Evolutionary conservation across 306 rosid species (phyloP), one percentile per base, ranked within the genome.

Genomic region (Begonia peltatifolia): DNA sequence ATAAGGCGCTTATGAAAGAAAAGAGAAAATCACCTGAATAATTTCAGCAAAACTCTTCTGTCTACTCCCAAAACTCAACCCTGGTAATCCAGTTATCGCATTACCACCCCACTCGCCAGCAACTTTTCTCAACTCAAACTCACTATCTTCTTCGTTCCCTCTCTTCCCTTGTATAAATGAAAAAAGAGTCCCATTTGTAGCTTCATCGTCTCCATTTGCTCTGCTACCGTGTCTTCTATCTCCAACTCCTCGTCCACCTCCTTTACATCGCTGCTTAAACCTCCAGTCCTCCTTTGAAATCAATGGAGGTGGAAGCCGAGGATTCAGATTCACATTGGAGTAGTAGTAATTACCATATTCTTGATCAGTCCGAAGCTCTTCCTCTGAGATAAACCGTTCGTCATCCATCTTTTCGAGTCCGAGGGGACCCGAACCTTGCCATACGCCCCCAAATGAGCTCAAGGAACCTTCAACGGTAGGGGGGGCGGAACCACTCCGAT

Each of bases 401-500:
- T 66, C 74, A 12, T 65, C 57, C 11, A 30, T 48, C 52, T 68
- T 68, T 35, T 53, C 56, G 52, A 76, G 71, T 14, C 71, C 69
- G 59, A 58, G 59, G 8, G 51, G 55, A 20, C 53, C 70, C 6
- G 74, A 64, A 46, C 62, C 68, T 42, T 77, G 80, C 6, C 68
- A 72, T 55, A 84, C 47, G 11, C 87, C 83, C 6, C 81, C 90
- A 12, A 81, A 74, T 2, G 97, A 86, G 50, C 62, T 60, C 10
- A 84, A 49, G 7, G 97, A 88, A 6, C 95, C 93, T 17, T 88
- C 97, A 2, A 88, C 87, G 5, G 95, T 84, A 3, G 95, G 97
- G 1, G 97, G 97, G 9, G 97, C 95, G 23, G 97, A 88, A 59
- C 97, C 97, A 68, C 97, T 84, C 41, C 97, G 63, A 55, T 79